These are phyloP conservation scores for Gigaspora rosea DNA, from an alignment of 192 early-diverging fungal genomes.

Conservation along the genomic window DNA sequence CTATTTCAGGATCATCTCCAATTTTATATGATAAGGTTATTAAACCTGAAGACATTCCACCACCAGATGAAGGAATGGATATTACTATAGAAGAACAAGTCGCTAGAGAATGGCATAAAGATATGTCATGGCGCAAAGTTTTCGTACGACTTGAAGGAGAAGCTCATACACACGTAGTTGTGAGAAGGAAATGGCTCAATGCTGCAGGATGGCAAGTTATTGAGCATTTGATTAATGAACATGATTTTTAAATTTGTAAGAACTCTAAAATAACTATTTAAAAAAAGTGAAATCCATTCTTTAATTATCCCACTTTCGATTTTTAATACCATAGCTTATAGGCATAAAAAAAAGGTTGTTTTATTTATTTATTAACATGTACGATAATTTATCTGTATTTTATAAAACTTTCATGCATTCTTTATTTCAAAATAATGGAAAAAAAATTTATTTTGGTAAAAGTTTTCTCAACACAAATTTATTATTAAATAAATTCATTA, in stretches of 20 bases:
- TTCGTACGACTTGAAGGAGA: conserved; percentile 43
- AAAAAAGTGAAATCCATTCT: too few relatives aligned
- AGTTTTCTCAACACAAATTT: too few relatives aligned
- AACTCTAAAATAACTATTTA: too few relatives aligned
- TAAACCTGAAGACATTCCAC: conserved; percentile 3
- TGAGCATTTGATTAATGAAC: conserved; percentile 41
- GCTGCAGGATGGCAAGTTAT: conserved; percentile 44
- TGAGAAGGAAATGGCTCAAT: conserved; percentile 49
- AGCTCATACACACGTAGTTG: conserved; percentile 51
- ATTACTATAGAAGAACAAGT: conserved; percentile 30
- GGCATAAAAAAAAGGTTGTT: too few relatives aligned
- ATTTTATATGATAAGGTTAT: conserved; percentile 36
- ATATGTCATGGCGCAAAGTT: conserved; percentile 51
- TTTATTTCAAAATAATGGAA: too few relatives aligned
- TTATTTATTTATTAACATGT: too few relatives aligned
- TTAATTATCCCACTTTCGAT: too few relatives aligned
- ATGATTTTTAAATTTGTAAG: conserved; percentile 33
- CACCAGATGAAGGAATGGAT: not conserved
- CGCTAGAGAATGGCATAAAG: conserved; percentile 41
- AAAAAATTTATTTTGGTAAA: too few relatives aligned
- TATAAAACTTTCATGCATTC: too few relatives aligned
- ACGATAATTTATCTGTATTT: too few relatives aligned
- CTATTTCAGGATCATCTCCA: conserved; percentile 31
- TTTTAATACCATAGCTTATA: too few relatives aligned
- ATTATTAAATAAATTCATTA: too few relatives aligned